These are phyloP conservation scores for Neurospora intermedia DNA, from an alignment of 495 filamentous ascomycete species.

Conservation along the genomic window DNA sequence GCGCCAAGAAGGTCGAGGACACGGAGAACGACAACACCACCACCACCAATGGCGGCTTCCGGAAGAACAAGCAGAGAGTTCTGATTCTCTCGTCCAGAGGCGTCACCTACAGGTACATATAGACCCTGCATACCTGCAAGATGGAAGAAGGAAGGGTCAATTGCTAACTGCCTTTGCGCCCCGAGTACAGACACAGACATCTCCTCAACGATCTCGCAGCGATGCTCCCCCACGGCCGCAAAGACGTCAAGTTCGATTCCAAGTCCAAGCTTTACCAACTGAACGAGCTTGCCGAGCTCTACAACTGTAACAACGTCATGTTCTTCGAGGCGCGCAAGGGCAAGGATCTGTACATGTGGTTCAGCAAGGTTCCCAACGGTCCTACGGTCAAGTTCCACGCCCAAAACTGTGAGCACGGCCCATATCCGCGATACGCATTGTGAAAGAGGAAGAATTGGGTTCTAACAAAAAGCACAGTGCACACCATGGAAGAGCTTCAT, in stretches of 20 bases:
- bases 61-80: slow-evolving; percentile 63
- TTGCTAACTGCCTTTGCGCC: neutral
- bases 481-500: slow-evolving; percentile 92
- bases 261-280: slow-evolving; percentile 89
- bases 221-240: slow-evolving; percentile 82
- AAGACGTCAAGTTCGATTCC: slow-evolving; percentile 93
- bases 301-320: slow-evolving; percentile 97
- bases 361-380: slow-evolving; percentile 88
- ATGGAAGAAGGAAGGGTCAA: neutral
- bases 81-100: slow-evolving; percentile 83
- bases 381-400: slow-evolving; percentile 81
- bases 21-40: slow-evolving; percentile 14
- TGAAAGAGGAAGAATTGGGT: neutral
- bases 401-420: slow-evolving; percentile 43
- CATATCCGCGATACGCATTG: neutral
- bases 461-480: slow-evolving; percentile 38
- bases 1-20: slow-evolving; percentile 29
- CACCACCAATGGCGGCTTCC: slow-evolving; percentile 29
- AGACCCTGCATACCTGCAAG: neutral
- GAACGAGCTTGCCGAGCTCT: slow-evolving; percentile 92
- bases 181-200: slow-evolving; percentile 64
- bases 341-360: slow-evolving; percentile 88
- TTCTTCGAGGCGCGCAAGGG: slow-evolving; percentile 96
- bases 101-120: slow-evolving; percentile 69
- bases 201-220: slow-evolving; percentile 80